Evolutionary conservation across 139 green algal species (phyloP).

Genomic region (Zygnema circumcarinatum): DNA sequence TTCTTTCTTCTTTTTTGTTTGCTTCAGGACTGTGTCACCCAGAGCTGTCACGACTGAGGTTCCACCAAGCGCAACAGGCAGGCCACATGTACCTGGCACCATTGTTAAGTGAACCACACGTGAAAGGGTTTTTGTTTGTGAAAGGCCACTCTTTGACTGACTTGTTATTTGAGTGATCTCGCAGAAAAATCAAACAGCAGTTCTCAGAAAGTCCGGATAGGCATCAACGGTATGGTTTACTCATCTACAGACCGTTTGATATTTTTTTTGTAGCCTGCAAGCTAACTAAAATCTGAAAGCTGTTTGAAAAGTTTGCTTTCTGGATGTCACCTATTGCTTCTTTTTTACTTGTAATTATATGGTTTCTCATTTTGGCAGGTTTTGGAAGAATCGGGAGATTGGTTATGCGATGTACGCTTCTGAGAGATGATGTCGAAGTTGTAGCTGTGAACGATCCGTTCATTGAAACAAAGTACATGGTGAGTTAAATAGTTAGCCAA

Average conservation of each 20-base stretch:
- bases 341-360: background rate
- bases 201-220: background rate
- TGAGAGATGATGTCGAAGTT: conserved; percentile 47
- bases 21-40: background rate
- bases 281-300: background rate
- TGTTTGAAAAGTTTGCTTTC: background rate
- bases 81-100: background rate
- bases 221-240: background rate
- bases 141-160: background rate
- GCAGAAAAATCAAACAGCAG: background rate
- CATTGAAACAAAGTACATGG: conserved; percentile 61
- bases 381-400: conserved; percentile 57
- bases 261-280: background rate
- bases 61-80: background rate
- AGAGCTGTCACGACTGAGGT: background rate
- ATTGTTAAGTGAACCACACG: background rate
- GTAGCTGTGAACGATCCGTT: conserved; percentile 61
- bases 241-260: background rate
- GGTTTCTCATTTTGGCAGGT: conserved; percentile 19
- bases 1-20: background rate
- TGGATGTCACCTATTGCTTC: background rate
- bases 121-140: background rate
- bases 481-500: conserved; percentile 35
- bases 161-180: too few species aligned
- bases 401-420: conserved; percentile 38